A percentile compares a stretch with the other conserved stretches of the same genome.
These are phyloP conservation scores for Colletotrichum shisoi DNA, from an alignment of 2,329 filamentous ascomycete genomes.

Conservation along the genomic window DNA sequence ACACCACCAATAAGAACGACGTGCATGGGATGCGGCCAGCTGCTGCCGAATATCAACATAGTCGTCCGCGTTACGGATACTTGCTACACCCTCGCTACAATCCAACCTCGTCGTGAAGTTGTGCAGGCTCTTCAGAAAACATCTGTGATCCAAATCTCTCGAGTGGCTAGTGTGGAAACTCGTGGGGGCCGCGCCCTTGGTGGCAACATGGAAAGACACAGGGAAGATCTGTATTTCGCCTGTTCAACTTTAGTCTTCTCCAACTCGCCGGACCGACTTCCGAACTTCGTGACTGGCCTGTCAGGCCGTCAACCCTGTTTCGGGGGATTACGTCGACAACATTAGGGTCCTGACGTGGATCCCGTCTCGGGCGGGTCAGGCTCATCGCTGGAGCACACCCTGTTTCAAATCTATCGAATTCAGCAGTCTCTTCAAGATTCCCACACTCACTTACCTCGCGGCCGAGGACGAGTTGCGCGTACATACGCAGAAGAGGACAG, in stretches of 20 bases:
- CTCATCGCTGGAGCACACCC: slow-evolving; percentile 9
- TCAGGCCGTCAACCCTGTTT: background rate
- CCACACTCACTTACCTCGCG: slow-evolving; percentile 6
- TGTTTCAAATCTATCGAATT: slow-evolving; percentile 18
- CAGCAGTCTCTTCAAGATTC: background rate
- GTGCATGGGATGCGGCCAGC: background rate
- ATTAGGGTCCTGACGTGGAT: slow-evolving; percentile 9
- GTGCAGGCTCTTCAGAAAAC: background rate
- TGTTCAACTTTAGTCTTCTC: background rate
- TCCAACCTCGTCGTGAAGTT: background rate
- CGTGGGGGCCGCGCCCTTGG: background rate
- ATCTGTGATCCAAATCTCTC: background rate
- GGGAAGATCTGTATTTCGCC: slow-evolving; percentile 4
- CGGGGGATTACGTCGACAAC: background rate
- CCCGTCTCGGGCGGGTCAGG: slow-evolving; percentile 7
- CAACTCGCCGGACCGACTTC: background rate
- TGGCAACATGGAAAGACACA: background rate
- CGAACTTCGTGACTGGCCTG: slow-evolving; percentile 1
- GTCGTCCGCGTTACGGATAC: background rate
- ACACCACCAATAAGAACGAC: background rate
- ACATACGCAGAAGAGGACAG: background rate
- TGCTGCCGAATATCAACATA: background rate
- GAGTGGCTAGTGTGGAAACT: background rate
- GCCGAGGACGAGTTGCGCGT: background rate
- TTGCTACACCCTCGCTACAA: background rate